Conservation (phyloP, 352 stramenopile genomes). For the Globisporangium radiosum region DNA sequence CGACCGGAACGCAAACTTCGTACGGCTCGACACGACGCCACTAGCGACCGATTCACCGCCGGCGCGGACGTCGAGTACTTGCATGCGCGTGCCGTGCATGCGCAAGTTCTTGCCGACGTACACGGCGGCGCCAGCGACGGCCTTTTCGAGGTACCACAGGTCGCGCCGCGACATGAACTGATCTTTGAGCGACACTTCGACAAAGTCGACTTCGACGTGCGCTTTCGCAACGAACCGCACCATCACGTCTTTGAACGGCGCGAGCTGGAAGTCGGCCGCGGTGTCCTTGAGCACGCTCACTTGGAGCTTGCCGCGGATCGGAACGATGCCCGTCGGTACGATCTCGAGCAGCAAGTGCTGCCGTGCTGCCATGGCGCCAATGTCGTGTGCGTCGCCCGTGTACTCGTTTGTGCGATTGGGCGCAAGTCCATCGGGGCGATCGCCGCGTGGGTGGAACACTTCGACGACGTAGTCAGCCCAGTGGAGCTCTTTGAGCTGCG, state of each 20-base stretch:
- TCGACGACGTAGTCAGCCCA: slow-evolving; percentile 78
- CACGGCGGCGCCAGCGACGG: slow-evolving; percentile 56
- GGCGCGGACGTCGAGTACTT: slow-evolving; percentile 89
- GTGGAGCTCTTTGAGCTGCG: slow-evolving; percentile 58
- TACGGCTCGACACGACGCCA: slow-evolving; percentile 92
- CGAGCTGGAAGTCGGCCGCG: slow-evolving; percentile 61
- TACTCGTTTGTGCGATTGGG: neutral
- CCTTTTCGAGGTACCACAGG: slow-evolving; percentile 81
- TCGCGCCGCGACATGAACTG: slow-evolving; percentile 91
- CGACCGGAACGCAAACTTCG: slow-evolving; percentile 95
- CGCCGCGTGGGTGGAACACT: slow-evolving; percentile 49
- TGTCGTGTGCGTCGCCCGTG: slow-evolving; percentile 1
- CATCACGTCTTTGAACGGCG: slow-evolving; percentile 73
- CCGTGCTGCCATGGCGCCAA: slow-evolving; percentile 18
- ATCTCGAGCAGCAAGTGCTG: slow-evolving; percentile 78
- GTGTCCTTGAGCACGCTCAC: slow-evolving; percentile 82
- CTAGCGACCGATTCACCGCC: slow-evolving; percentile 81
- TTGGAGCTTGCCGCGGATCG: slow-evolving; percentile 72
- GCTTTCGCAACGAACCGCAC: slow-evolving; percentile 76
- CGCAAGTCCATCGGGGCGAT: slow-evolving; percentile 1
- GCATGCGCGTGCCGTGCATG: slow-evolving; percentile 66
- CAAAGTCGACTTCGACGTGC: slow-evolving; percentile 78
- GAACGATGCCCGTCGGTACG: slow-evolving; percentile 49
- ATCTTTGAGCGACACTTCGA: slow-evolving; percentile 88
- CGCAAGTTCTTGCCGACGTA: slow-evolving; percentile 78